phyloP scores from a whole-genome alignment of 371 early-diverging fungal genomes.

The Zopfochytrium polystomum region DNA sequence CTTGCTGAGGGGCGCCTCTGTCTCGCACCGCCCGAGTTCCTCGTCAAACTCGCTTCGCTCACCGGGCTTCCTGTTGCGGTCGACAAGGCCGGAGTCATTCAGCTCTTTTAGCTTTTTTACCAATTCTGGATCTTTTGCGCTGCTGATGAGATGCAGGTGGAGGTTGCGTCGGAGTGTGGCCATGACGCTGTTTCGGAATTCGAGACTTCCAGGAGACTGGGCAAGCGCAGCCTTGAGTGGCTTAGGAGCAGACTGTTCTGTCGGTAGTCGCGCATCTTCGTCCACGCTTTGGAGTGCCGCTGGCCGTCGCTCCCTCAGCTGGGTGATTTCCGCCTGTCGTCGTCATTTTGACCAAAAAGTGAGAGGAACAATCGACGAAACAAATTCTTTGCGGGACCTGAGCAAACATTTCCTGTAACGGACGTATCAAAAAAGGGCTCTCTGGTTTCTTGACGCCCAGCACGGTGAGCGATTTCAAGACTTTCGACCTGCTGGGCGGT shows the following conservation, averaged over 20 bases:
- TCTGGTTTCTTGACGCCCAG: background rate
- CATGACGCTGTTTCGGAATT: constrained; percentile 24
- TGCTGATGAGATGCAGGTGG: constrained; percentile 25
- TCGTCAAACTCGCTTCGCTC: no score
- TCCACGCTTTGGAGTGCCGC: background rate
- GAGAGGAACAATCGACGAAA: no score
- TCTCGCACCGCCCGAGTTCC: no score
- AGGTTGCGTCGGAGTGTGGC: constrained; percentile 31
- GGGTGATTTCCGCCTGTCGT: background rate
- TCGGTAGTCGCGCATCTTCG: background rate
- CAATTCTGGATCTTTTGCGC: constrained; percentile 30
- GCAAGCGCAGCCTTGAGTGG: background rate
- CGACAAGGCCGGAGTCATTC: constrained; percentile 34
- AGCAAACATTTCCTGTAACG: background rate
- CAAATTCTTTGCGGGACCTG: no score
- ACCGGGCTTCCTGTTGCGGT: no score
- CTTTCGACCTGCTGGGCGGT: background rate
- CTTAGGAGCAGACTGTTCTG: background rate
- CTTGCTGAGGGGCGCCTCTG: no score
- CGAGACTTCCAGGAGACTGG: constrained; percentile 1
- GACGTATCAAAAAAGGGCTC: background rate
- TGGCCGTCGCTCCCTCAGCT: background rate
- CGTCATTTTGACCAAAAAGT: no score
- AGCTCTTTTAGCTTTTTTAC: constrained; percentile 26
- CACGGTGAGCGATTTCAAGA: background rate